These are phyloP conservation scores for Cytospora chrysosperma DNA, from an alignment of 2,329 filamentous ascomycete genomes.

Conservation along the genomic window DNA sequence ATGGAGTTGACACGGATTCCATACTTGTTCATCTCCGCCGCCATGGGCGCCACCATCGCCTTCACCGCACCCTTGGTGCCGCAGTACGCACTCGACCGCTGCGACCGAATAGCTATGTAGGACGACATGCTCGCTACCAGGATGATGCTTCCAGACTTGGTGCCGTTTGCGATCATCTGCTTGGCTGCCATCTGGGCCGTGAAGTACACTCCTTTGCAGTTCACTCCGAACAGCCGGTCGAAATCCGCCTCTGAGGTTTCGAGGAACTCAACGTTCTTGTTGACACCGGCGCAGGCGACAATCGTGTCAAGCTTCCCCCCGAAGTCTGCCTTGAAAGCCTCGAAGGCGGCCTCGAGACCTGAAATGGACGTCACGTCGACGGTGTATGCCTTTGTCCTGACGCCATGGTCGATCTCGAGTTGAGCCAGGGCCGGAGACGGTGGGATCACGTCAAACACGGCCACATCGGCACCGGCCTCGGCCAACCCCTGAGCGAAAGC, in stretches of 20 bases:
- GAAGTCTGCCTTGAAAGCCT: constrained; percentile 34
- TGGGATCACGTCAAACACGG: constrained; percentile 47
- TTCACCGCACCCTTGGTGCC: constrained; percentile 47
- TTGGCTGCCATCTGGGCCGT: constrained; percentile 48
- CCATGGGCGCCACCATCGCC: constrained; percentile 47
- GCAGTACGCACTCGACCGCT: constrained; percentile 48
- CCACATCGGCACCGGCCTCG: constrained; percentile 46
- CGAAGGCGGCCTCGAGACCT: constrained; percentile 34
- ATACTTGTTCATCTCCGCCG: constrained; percentile 41
- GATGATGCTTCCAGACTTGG: constrained; percentile 51
- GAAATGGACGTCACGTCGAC: constrained; percentile 38
- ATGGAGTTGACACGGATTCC: constrained; percentile 43
- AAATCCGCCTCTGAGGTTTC: constrained; percentile 44
- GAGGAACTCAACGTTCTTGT: constrained; percentile 43
- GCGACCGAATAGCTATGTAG: constrained; percentile 49
- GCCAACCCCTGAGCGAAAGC: constrained; percentile 45
- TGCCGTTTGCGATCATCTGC: constrained; percentile 51
- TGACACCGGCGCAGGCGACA: constrained; percentile 46
- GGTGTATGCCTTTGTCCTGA: constrained; percentile 42
- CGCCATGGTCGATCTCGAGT: constrained; percentile 40
- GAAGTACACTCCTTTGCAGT: constrained; percentile 45
- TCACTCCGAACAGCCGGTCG: constrained; percentile 42
- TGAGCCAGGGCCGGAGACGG: constrained; percentile 39
- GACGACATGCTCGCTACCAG: constrained; percentile 54
- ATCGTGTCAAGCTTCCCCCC: constrained; percentile 41